phyloP scores from a whole-genome alignment of 768 basidiomycete genomes.

The Calocybe indica region DNA sequence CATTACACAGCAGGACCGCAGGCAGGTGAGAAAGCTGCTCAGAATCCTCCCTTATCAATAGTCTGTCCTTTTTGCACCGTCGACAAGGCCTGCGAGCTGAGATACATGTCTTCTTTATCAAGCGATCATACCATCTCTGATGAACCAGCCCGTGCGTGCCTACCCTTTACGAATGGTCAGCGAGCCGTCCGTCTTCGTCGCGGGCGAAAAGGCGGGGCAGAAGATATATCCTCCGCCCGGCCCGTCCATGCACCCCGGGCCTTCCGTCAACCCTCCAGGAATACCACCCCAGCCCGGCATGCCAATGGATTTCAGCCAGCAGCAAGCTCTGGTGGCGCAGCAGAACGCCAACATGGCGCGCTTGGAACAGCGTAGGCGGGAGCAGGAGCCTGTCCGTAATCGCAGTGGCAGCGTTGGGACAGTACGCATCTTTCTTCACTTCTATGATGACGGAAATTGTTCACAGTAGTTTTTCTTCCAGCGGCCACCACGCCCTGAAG shows the following conservation, averaged over 20 bases:
- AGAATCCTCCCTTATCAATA: no score
- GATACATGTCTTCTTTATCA: constrained; percentile 6
- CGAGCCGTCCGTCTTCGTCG: constrained; percentile 64
- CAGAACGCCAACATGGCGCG: constrained; percentile 71
- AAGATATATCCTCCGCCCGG: constrained; percentile 43
- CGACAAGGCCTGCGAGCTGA: no score
- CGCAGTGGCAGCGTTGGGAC: constrained; percentile 36
- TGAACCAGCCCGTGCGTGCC: constrained; percentile 56
- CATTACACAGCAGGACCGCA: constrained; percentile 68
- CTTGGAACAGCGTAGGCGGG: constrained; percentile 52
- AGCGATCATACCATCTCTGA: constrained; percentile 57
- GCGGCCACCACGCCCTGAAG: constrained; percentile 34
- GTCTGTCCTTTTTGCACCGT: no score
- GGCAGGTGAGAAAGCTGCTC: constrained; percentile 42
- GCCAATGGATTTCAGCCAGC: constrained; percentile 33
- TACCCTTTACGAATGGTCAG: constrained; percentile 67
- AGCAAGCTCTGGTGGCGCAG: constrained; percentile 66
- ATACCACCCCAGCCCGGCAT: constrained; percentile 22
- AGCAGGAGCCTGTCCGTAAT: constrained; percentile 51
- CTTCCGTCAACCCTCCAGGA: constrained; percentile 8
- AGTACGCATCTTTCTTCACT: constrained; percentile 12
- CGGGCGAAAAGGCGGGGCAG: constrained; percentile 70
- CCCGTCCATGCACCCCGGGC: constrained; percentile 23
- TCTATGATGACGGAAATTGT: neutral
- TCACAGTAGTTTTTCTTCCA: constrained; percentile 9